Conservation (phyloP, 352 stramenopile genomes). For the Phytophthora fragariaefolia region DNA sequence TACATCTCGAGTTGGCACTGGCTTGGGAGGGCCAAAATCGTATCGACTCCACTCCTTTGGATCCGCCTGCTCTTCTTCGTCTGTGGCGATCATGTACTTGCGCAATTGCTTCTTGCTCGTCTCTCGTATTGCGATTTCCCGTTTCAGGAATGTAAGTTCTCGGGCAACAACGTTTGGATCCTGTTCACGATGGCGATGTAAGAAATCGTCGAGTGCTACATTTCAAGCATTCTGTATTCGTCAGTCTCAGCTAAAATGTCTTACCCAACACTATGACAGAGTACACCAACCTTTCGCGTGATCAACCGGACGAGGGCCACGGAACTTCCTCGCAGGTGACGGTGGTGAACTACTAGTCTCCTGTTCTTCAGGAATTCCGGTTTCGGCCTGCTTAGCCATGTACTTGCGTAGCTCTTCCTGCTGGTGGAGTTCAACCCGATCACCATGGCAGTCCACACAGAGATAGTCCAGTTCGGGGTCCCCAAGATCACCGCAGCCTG, state of each 20-base stretch:
- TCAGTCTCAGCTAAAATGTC: not conserved
- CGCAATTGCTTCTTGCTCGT: slow-evolving; percentile 63
- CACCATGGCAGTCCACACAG: slow-evolving; percentile 72
- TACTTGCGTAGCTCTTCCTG: slow-evolving; percentile 53
- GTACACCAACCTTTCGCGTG: slow-evolving; percentile 50
- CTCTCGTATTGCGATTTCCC: slow-evolving; percentile 60
- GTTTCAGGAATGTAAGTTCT: slow-evolving; percentile 68
- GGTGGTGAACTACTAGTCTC: slow-evolving; percentile 4
- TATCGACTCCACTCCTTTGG: slow-evolving; percentile 71
- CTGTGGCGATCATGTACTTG: slow-evolving; percentile 78
- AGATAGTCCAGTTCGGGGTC: slow-evolving; percentile 67
- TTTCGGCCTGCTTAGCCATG: slow-evolving; percentile 16
- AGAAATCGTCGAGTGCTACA: slow-evolving; percentile 56
- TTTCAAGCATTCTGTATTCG: not conserved
- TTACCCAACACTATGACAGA: not conserved
- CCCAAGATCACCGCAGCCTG: slow-evolving; percentile 64
- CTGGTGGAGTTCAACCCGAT: slow-evolving; percentile 52
- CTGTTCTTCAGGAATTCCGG: not conserved
- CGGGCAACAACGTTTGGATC: slow-evolving; percentile 43
- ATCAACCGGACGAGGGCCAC: slow-evolving; percentile 53
- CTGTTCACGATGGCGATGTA: slow-evolving; percentile 49
- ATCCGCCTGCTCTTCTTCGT: slow-evolving; percentile 60
- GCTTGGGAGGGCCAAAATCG: slow-evolving; percentile 50
- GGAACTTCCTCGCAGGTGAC: slow-evolving; percentile 32
- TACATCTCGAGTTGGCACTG: slow-evolving; percentile 52